phyloP scores from a whole-genome alignment of 2,329 filamentous ascomycete species.

The Neophaeococcomyces aloes region DNA sequence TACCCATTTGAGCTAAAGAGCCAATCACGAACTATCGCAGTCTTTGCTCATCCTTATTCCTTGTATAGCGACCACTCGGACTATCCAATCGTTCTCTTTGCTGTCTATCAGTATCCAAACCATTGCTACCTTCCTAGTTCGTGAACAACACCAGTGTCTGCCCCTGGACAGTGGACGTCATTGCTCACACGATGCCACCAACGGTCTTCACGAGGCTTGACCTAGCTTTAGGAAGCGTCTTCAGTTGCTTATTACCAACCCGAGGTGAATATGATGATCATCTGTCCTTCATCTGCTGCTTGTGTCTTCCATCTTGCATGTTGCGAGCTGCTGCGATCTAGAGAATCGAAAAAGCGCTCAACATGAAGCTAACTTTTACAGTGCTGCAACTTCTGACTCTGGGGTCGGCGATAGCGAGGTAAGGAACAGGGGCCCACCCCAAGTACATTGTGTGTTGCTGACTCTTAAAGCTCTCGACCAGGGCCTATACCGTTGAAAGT shows the following conservation, averaged over 20 bases:
- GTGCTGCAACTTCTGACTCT: constrained; percentile 6
- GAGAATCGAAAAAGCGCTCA: not conserved
- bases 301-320: not conserved
- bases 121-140: too few species aligned
- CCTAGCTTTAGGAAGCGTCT: constrained; percentile 1
- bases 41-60: too few species aligned
- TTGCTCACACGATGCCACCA: constrained; percentile 4
- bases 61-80: too few species aligned
- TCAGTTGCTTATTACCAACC: constrained; percentile 2
- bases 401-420: constrained; percentile 4
- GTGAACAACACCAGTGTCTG: too few species aligned
- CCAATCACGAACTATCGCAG: too few species aligned
- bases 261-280: constrained; percentile 3
- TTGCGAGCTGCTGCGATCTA: not conserved
- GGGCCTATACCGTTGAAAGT: constrained; percentile 3
- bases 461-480: not conserved
- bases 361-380: constrained; percentile 1
- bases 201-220: not conserved
- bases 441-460: too few species aligned
- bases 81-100: too few species aligned
- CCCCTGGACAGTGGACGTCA: not conserved
- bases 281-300: not conserved
- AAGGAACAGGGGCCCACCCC: not conserved
- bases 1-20: too few species aligned
- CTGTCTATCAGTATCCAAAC: too few species aligned